These are phyloP conservation scores for Trifolium fragiferum DNA, from an alignment of 306 rosid species.

Conservation along the genomic window DNA sequence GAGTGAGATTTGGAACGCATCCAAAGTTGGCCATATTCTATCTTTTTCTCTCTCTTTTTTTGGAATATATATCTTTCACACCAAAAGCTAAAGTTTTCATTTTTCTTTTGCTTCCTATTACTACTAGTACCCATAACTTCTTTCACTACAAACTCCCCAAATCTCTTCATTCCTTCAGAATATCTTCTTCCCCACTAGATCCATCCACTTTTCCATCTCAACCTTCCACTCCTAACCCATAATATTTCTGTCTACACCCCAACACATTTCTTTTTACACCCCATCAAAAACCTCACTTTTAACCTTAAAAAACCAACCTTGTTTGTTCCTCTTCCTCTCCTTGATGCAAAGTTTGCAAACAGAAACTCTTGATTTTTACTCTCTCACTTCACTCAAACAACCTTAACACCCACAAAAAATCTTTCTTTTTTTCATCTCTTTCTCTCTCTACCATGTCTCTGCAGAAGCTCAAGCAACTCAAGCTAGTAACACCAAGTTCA, in stretches of 20 bases:
- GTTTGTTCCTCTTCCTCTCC: constrained; percentile 2
- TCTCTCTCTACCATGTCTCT: constrained; percentile 36
- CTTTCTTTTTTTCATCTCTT: not conserved
- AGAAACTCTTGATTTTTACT: not conserved
- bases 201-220: constrained; percentile 25
- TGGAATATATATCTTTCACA: constrained; percentile 34
- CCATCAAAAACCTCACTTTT: not conserved
- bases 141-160: constrained; percentile 36
- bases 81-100: constrained; percentile 41
- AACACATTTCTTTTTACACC: not conserved
- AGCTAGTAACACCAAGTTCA: constrained; percentile 38
- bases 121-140: constrained; percentile 15
- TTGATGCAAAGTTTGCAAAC: constrained; percentile 41
- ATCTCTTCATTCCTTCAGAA: constrained; percentile 38
- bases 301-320: constrained; percentile 1
- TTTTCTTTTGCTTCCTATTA: not conserved
- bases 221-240: not conserved
- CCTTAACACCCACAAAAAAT: not conserved
- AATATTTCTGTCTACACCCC: not conserved
- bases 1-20: not conserved
- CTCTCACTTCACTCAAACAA: constrained; percentile 12
- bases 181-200: constrained; percentile 34
- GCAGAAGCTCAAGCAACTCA: constrained; percentile 35
- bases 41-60: constrained; percentile 22
- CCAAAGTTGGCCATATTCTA: not conserved